phyloP scores from a whole-genome alignment of 331 rosid species.

The Rosa hybrid region DNA sequence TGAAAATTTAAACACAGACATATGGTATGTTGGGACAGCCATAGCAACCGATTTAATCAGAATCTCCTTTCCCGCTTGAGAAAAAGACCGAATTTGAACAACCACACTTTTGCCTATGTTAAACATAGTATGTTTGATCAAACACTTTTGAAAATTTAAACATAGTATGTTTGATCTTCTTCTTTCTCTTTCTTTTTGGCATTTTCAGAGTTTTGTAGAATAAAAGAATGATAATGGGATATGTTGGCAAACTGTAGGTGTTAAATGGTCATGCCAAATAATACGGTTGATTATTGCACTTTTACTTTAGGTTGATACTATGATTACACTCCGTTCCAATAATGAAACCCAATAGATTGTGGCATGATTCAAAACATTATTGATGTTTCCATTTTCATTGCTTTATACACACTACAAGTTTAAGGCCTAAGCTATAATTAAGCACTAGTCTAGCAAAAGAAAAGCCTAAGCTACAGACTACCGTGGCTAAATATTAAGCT shows the following conservation, averaged over 20 bases:
- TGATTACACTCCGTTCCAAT: not conserved
- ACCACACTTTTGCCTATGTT: no score
- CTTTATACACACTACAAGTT: not conserved
- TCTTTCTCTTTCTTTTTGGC: not conserved
- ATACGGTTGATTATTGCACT: not conserved
- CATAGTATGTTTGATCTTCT: no score
- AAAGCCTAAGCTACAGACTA: not conserved
- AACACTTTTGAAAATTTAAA: no score
- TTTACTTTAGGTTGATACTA: not conserved
- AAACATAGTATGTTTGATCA: no score
- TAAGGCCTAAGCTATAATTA: not conserved
- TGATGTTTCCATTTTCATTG: not conserved
- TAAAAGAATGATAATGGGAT: not conserved
- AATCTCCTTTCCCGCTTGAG: no score
- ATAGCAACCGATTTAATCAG: no score
- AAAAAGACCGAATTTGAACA: no score
- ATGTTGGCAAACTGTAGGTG: not conserved
- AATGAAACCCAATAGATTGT: not conserved
- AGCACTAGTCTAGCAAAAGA: not conserved
- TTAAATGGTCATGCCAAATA: not conserved
- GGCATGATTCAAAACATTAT: not conserved
- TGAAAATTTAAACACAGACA: no score
- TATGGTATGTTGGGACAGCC: no score
- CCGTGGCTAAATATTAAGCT: not conserved
- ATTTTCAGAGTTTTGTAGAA: not conserved